These are phyloP conservation scores for Metschnikowia colocasiae DNA, from an alignment of 805 yeast genomes.

Conservation along the genomic window DNA sequence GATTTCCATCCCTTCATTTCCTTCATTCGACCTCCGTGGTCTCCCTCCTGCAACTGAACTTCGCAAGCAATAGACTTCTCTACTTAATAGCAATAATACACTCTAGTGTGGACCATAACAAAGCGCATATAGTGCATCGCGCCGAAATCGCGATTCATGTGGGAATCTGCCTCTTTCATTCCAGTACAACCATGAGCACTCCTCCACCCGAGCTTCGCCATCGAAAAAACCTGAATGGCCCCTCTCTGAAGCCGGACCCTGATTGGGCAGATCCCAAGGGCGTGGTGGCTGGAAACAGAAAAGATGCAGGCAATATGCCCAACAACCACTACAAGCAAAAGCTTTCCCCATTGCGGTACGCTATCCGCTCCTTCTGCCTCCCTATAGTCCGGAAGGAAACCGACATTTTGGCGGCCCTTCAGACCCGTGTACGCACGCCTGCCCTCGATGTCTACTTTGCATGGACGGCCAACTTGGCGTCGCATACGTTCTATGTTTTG, in stretches of 20 bases:
- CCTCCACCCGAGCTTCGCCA: neutral
- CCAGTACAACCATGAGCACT: neutral
- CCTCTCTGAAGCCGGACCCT: neutral
- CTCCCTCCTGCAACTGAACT: neutral
- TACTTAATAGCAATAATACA: neutral
- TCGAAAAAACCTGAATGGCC: neutral
- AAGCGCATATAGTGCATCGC: neutral
- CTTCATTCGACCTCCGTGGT: neutral
- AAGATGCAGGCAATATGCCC: slow-evolving; percentile 75
- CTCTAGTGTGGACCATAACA: neutral
- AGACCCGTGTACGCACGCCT: slow-evolving; percentile 46
- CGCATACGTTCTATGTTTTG: slow-evolving; percentile 90
- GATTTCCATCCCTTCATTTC: neutral
- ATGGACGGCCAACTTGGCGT: slow-evolving; percentile 82
- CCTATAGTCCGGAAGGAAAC: slow-evolving; percentile 67
- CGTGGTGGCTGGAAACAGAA: neutral
- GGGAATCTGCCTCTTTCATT: neutral
- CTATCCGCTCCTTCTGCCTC: slow-evolving; percentile 49
- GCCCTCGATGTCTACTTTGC: slow-evolving; percentile 72
- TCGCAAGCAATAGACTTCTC: neutral
- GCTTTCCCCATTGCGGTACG: slow-evolving; percentile 54
- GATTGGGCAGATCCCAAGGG: neutral
- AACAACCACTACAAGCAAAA: slow-evolving; percentile 57
- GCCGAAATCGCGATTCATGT: neutral
- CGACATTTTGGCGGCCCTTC: slow-evolving; percentile 52